Base-by-base conservation (phyloP, 208 protist species). In the Jaenimonas drosophilae region DNA sequence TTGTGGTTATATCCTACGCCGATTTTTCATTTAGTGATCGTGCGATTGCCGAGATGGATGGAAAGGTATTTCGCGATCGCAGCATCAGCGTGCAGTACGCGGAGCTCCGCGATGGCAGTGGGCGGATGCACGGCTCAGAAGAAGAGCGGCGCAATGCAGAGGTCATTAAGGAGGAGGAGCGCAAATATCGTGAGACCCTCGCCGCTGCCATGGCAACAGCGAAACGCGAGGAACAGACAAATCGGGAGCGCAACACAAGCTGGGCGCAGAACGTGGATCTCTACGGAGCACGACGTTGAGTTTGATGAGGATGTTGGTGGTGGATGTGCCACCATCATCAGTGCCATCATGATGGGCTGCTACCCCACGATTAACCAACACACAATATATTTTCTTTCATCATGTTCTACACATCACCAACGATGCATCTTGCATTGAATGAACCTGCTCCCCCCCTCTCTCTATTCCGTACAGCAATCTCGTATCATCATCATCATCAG, bases 41-140 rank as follows among this genome's bases (percentile, higher is more conserved):
- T 4, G 64, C 80, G 0, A 81, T 92, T 43, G 62, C 63, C 3
- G 61, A 87, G 48, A 87, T 92, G 76, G 32, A 92, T 54, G 57
- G 74, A 23, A 57, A 60, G 14, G 40, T 77, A 16, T 89, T 73
- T 45, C 52, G 70, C 30, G 76, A 92, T 38, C 76, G 74, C 31
- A 40, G 70, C 21, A 74, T 92, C 9, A 59, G 64, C 11, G 76
- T 89, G 17, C 57, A 75, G 26, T 92, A 92, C 65, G 84, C 84
- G 6, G 64, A 73, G 58, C 65, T 88, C 50, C 73, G 78, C 49
- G 84, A 92, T 59, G 84, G 84, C 30, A 89, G 76, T 43, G 79
- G 84, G 20, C 64, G 70, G 12, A 54, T 73, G 40, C 84, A 92
- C 55, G 84, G 84, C 48, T 74, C 55, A 2, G 53, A 41, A 24